Evolutionary conservation across 768 basidiomycete genomes (phyloP), one percentile per base, ranked within the genome.

Genomic region (Tylopilus vinaceipallidus): DNA sequence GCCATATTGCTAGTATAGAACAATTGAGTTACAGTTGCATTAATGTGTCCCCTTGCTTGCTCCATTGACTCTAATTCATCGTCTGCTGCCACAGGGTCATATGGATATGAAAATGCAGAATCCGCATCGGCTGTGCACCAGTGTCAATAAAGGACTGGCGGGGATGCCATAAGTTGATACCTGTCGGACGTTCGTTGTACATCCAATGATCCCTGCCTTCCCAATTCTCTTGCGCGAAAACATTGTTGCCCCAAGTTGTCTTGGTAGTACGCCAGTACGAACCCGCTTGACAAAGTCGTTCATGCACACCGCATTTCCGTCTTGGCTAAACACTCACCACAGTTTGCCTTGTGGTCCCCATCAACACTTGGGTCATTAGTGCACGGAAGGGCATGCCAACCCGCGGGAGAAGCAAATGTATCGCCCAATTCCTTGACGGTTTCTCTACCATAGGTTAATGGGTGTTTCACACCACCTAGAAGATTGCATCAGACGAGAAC

Each of bases 161-260:
- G n/a, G n/a, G n/a, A n/a, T n/a, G n/a, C n/a, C n/a, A n/a, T n/a
- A n/a, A n/a, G n/a, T n/a, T n/a, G n/a, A 2, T 44, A 54, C 66
- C 88, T 49, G 83, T 77, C 0, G 95, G 94, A 45, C 95, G 88
- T 62, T 83, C 83, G 70, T 97, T 97, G 60, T 74, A 50, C 19
- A 84, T 64, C 75, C 76, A 93, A 3, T 57, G 45, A 57, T 83
- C 84, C 61, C 71, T 75, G 30, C 91, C 91, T 45, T 84, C 81
- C 84, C 88, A 91, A 67, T 95, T 91, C 79, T 98, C 95, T 57
- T 98, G 95, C 1, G 94, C 90, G 58, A 94, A 92, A 51, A 92
- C 87, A 55, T 93, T 93, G 74, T 93, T 92, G 47, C 90, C 91
- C 78, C 81, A 86, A 0, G 92, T 97, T 1, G 85, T 90, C 17